Conservation (phyloP, 495 filamentous ascomycete species). For the Trypethelium eluteriae region DNA sequence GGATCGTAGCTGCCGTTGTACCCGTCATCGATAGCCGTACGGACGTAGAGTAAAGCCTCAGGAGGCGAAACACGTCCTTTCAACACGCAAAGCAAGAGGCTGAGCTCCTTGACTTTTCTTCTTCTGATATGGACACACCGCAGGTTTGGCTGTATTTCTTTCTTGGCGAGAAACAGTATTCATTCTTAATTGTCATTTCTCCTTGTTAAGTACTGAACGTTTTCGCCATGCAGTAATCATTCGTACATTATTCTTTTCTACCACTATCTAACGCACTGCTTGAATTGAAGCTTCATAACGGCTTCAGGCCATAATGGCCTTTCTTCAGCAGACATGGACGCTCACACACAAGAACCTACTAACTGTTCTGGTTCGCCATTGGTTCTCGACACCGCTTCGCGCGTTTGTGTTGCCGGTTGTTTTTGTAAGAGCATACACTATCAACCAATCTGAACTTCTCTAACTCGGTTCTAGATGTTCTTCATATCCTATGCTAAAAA, state of each 20-base stretch:
- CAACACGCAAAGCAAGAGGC: too few species aligned
- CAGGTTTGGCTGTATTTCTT: too few species aligned
- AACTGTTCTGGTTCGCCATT: slow-evolving; percentile 58
- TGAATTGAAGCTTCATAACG: background rate
- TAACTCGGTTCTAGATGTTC: slow-evolving; percentile 24
- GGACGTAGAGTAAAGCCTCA: too few species aligned
- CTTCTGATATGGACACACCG: too few species aligned
- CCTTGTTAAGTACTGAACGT: background rate
- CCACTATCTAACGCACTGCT: background rate
- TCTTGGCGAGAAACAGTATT: too few species aligned
- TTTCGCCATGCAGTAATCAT: background rate
- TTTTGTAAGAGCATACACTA: slow-evolving; percentile 40
- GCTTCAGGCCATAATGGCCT: slow-evolving; percentile 39
- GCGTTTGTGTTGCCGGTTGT: slow-evolving; percentile 65
- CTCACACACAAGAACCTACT: slow-evolving; percentile 66
- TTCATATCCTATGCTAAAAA: slow-evolving; percentile 36
- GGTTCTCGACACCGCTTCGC: slow-evolving; percentile 54
- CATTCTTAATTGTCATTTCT: background rate
- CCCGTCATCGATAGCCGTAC: slow-evolving; percentile 1
- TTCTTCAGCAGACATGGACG: slow-evolving; percentile 62
- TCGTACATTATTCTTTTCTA: background rate
- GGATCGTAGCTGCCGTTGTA: background rate
- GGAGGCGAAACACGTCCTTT: too few species aligned
- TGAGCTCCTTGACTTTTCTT: too few species aligned
- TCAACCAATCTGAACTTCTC: background rate